Base-by-base conservation (phyloP, 2,329 filamentous ascomycete species). In the Talaromyces sp. region DNA sequence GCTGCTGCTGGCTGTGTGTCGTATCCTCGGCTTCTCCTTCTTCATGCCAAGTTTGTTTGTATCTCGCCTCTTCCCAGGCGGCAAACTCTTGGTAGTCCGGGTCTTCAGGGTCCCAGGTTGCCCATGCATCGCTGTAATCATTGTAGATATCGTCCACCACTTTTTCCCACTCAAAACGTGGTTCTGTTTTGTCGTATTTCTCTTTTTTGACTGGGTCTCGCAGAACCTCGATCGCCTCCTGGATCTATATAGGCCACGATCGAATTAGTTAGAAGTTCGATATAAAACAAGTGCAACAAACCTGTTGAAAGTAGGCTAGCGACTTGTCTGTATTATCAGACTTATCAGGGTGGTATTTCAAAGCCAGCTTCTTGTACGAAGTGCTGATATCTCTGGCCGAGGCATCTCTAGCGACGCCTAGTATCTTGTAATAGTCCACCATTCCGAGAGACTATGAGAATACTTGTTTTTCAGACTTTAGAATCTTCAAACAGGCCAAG, bases 301-400 rank as follows among this genome's bases (percentile, higher is more conserved):
- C 58, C 51, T 56, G 5, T 44, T 36, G 50, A 44, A 60, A 60
- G 12, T 44, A 7, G 12, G 34, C 40, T 3, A 36, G 52, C 27
- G 65, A 47, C n/a, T 34, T 28, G 30, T 9, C 60, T 40, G 62
- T 60, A 4, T 60, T 57, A 23, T 65, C 66, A 44, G 64, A 60
- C 61, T 76, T 75, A 64, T 76, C 74, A 1, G 73, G 73, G 53
- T 76, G 73, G 56, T 68, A 62, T 53, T 70, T 71, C 30, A 76
- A 62, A 7, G 72, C 72, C n/a, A 76, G 68, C 44, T 60, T 67
- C 42, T 72, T 75, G 65, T 74, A 76, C 3, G 73, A 69, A 31
- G 64, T 65, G 56, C 73, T 73, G 61, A 76, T 75, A 6, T 74
- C 72, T 36, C 70, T 68, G 42, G 67, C 33, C 1, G 65, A 65